phyloP scores from a whole-genome alignment of 306 rosid species.

The Sophora flavescens region DNA sequence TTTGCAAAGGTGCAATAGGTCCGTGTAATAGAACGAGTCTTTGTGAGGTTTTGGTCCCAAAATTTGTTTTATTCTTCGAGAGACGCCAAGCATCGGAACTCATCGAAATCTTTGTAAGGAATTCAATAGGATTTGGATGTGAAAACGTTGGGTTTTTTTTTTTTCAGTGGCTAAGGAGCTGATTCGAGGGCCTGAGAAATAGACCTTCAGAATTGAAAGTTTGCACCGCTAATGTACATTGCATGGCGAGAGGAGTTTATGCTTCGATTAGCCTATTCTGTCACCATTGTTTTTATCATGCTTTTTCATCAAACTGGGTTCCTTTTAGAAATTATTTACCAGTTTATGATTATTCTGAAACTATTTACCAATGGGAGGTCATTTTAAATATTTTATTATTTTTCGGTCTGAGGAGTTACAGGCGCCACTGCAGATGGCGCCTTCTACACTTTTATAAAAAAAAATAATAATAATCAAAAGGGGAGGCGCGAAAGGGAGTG shows the following conservation, averaged over 20 bases:
- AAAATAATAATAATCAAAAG: too few species aligned
- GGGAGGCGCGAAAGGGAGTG: too few species aligned
- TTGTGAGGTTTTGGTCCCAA: constrained; percentile 36
- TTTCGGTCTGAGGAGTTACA: too few species aligned
- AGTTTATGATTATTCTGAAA: too few species aligned
- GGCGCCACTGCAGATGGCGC: too few species aligned
- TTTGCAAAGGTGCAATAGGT: constrained; percentile 57
- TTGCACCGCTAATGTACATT: background rate
- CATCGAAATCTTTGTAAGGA: constrained; percentile 1
- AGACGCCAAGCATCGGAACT: constrained; percentile 48
- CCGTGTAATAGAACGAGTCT: constrained; percentile 54
- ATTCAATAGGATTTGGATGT: background rate
- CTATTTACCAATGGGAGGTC: too few species aligned
- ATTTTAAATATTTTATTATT: too few species aligned
- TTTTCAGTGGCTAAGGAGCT: background rate
- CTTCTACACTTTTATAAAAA: too few species aligned
- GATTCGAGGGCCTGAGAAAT: background rate
- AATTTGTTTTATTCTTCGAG: constrained; percentile 45
- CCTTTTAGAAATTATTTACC: too few species aligned
- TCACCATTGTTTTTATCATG: too few species aligned
- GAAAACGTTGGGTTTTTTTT: background rate
- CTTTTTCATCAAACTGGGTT: too few species aligned
- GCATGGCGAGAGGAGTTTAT: background rate
- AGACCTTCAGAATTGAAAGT: background rate
- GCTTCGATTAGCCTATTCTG: too few species aligned